Base-by-base conservation (phyloP, 805 yeast species). In the Metschnikowia drakensbergensis region DNA sequence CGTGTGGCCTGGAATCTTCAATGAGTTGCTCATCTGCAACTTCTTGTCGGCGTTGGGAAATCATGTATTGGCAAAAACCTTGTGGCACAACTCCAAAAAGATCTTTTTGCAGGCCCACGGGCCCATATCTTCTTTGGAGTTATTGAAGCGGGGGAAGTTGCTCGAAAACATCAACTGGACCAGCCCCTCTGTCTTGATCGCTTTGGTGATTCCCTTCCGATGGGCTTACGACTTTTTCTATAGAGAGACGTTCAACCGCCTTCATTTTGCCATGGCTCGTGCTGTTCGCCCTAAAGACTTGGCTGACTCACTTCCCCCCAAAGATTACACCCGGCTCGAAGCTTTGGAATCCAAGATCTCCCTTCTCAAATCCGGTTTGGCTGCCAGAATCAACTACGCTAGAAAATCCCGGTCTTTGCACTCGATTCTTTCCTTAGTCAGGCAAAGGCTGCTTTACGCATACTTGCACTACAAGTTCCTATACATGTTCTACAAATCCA, bases 1-100 rank as follows among this genome's bases (percentile, higher is more conserved):
- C 31, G 25, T 39, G n/a, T 43, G 46, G 46, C 56, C 55, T 37
- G 53, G 59, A 36, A 62, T 68, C 63, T 40, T 64, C 25, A 55
- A 65, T 10, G 77, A 72, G 50, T 47, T 68, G 11, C 65, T 70
- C 61, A 55, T 72, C 6, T 60, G 56, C 49, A 67, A 66, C n/a
- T 72, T 68, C 51, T 55, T 72, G 11, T 65, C 72, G 10, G 64
- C 72, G 7, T 53, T 70, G 48, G 75, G 75, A 3, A 58, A 63
- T 50, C 74, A 72, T 50, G 56, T 59, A 27, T 55, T 72, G 35
- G 49, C 61, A 6, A 48, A 56, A 30, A 46, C 52, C 9, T 23
- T 70, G 11, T 35, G 48, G 31, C 17, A 33, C 6, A 63, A 64
- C 33, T 11, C 31, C 11, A 27, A 23, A 26, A 17, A 9, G 5